Base-by-base conservation (phyloP, 2,329 filamentous ascomycete genomes). In the Pestalotiopsis sp. region DNA sequence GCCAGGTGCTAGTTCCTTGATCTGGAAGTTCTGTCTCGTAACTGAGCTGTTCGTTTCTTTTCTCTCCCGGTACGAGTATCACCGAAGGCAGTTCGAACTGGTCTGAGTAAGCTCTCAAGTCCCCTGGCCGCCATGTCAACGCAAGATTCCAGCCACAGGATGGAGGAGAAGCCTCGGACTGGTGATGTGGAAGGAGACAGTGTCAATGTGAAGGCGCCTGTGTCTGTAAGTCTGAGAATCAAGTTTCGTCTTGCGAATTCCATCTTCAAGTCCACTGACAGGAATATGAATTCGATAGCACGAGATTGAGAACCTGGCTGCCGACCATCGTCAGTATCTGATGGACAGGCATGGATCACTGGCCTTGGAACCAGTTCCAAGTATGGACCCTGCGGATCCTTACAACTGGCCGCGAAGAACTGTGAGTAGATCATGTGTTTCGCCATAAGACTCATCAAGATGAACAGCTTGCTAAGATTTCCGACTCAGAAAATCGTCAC, bases 321-420 rank as follows among this genome's bases (percentile, higher is more conserved):
- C 79, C 62, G 80, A 82, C 65, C 84, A 86, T 71, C 79, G 81
- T 17, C 79, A 86, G 59, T 88, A 87, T 74, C 79, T 89, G 4
- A 75, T 88, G 12, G 71, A 80, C 38, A 80, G 82, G 67, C 86
- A 88, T 80, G 86, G 86, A 63, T 88, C 85, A 0, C 73, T 87
- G 27, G 81, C 87, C 23, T 81, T 88, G 3, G 84, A 87, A 62
- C 87, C 87, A 1, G 74, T 88, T 14, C 87, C 87, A 1, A 80
- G 80, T 39, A 81, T 81, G 72, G 81, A 81, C 45, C 81, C 83
- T 67, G 83, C 82, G 2, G 86, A 88, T 73, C 87, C 86, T 0
- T 87, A 86, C 74, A 88, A 89, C 69, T 88, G 85, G 85, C 81
- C 85, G 2, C 74, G 72, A 31, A 85, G 84, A 81, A 86, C 85